phyloP scores from a whole-genome alignment of 768 basidiomycete species.

The Suillus ampliporus region DNA sequence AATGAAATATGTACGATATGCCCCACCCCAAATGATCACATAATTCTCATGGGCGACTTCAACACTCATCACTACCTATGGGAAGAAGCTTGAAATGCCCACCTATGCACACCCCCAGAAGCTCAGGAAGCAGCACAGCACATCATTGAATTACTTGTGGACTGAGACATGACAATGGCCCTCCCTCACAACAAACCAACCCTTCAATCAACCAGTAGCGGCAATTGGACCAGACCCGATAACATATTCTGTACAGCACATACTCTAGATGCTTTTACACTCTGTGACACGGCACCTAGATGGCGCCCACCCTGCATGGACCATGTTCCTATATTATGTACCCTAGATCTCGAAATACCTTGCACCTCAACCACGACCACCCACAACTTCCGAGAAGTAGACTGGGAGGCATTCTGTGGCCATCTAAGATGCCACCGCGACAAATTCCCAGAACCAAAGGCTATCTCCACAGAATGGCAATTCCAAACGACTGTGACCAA shows the following conservation, averaged over 20 bases:
- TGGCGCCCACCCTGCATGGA: constrained; percentile 30
- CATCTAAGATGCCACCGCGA: not conserved
- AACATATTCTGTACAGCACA: constrained; percentile 37
- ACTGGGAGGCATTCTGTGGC: constrained; percentile 28
- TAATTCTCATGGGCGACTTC: too few relatives aligned
- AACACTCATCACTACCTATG: constrained; percentile 35
- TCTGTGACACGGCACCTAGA: constrained; percentile 28
- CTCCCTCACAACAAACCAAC: constrained; percentile 24
- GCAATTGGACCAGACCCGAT: constrained; percentile 40
- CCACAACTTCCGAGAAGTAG: constrained; percentile 26
- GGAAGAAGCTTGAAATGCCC: constrained; percentile 27
- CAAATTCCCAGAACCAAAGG: too few relatives aligned
- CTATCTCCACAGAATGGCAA: constrained; percentile 3
- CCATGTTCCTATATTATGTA: constrained; percentile 39
- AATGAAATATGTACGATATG: too few relatives aligned
- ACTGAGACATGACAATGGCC: constrained; percentile 24
- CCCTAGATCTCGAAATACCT: constrained; percentile 24
- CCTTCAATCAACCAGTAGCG: constrained; percentile 20
- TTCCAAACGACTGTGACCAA: constrained; percentile 14
- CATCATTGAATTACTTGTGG: constrained; percentile 25
- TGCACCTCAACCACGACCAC: not conserved
- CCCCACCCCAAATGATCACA: not conserved
- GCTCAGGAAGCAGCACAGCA: constrained; percentile 8
- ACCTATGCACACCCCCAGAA: constrained; percentile 30
- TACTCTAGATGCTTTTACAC: constrained; percentile 12